Base-by-base conservation (phyloP, 495 filamentous ascomycete species). In the Tuber calosporum region DNA sequence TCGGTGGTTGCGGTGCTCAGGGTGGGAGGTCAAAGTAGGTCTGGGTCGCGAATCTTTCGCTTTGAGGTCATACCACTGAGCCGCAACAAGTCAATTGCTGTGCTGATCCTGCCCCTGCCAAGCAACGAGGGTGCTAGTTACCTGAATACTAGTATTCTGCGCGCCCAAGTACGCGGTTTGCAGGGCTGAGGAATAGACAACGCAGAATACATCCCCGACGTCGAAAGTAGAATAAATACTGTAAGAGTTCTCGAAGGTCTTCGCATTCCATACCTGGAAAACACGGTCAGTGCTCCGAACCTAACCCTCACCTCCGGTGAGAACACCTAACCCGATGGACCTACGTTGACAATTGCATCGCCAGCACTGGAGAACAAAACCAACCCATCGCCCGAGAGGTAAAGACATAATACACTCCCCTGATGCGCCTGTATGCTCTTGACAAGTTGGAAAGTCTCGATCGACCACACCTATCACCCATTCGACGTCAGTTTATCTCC, bases 221-320 rank as follows among this genome's bases (percentile, higher is more conserved):
- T 98, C 96, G 82, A 94, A 94, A 45, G 90, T 91, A 41, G 93
- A 95, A 83, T 97, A 96, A 73, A 99, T 92, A 42, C 93, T 91
- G 83, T 93, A 97, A 0, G 94, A 84, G n/a, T 87, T 86, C 48
- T 85, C 83, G 77, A 90, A 89, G n/a, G 85, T 87, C 26, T 83
- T 79, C 5, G 87, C 86, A 72, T 84, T 84, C 89, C 90, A 91
- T n/a, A 90, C 88, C 88, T 90, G 70, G 8, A 34, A 34, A 40
- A 26, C 26, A 62, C 13, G 15, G 30, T 62, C 30, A 62, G 26
- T 77, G 83, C 36, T 76, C 81, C 75, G 86, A 82, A 67, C 82
- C 82, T 42, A 77, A 82, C 48, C 85, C 53, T 5, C 30, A 13
- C 26, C 26, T 34, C 13, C n/a, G 53, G 30, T 30, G 53, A 34